A percentile compares a stretch with the other conserved stretches of the same genome.
phyloP scores from a whole-genome alignment of 108 stramenopile genomes.

The Cylindrotheca closterium region DNA sequence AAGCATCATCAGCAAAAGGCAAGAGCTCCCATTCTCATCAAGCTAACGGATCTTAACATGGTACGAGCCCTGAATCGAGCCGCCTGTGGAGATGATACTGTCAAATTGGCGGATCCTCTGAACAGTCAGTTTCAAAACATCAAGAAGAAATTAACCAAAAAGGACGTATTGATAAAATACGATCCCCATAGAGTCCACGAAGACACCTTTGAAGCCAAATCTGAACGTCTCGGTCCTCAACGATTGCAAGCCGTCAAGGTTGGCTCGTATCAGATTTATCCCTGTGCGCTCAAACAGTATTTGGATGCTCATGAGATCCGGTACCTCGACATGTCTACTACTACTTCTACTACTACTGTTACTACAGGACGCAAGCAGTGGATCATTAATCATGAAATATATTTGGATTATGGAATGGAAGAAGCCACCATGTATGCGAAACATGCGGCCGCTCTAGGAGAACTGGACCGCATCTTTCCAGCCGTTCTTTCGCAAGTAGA shows the following conservation, averaged over 20 bases:
- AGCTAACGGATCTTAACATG: not conserved
- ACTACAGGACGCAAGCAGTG: too few species aligned
- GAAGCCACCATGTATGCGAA: too few species aligned
- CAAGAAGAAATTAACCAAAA: not conserved
- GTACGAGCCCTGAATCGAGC: not conserved
- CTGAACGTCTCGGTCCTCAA: not conserved
- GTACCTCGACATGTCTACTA: not conserved
- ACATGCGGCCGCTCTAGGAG: too few species aligned
- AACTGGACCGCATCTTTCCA: too few species aligned
- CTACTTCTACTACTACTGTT: too few species aligned
- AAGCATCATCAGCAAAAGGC: not conserved
- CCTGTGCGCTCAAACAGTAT: not conserved
- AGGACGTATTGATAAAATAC: not conserved
- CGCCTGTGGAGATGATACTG: not conserved
- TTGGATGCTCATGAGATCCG: not conserved
- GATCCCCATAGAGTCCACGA: not conserved
- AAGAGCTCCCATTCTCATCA: not conserved
- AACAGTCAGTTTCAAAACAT: not conserved
- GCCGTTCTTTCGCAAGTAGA: too few species aligned
- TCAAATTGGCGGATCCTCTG: not conserved
- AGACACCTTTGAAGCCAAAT: not conserved
- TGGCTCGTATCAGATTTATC: not conserved
- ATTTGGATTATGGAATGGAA: too few species aligned
- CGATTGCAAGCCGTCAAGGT: not conserved
- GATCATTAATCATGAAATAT: too few species aligned